Evolutionary conservation across 2,329 filamentous ascomycete species (phyloP).

Genomic region (Xylariaceae sp.): DNA sequence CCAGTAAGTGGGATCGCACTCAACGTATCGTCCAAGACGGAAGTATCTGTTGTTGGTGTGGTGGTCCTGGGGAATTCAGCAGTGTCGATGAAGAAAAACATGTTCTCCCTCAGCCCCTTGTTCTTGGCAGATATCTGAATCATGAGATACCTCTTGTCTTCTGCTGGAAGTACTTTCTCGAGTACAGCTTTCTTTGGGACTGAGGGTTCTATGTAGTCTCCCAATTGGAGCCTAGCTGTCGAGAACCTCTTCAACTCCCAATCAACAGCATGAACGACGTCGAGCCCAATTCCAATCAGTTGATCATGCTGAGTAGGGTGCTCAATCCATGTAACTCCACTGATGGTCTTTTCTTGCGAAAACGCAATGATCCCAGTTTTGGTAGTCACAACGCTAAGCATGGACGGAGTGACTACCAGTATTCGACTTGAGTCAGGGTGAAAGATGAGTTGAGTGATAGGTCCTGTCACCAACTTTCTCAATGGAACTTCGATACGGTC

Average conservation of each 20-base stretch:
- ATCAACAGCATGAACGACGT: not conserved
- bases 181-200: no score
- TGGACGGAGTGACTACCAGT: not conserved
- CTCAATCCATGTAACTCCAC: conserved; percentile 10
- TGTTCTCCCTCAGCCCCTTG: no score
- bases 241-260: not conserved
- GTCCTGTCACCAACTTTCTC: conserved; percentile 6
- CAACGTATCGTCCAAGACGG: no score
- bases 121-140: no score
- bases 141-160: conserved; percentile 11
- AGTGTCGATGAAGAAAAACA: no score
- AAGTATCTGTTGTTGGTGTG: no score
- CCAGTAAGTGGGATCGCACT: no score
- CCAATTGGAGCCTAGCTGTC: no score
- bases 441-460: conserved; percentile 14
- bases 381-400: not conserved
- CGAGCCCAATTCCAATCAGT: conserved; percentile 12
- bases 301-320: conserved; percentile 12
- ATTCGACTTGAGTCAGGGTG: not conserved
- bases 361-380: not conserved
- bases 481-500: conserved; percentile 2
- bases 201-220: no score
- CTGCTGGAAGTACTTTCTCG: conserved; percentile 9
- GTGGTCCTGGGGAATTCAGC: no score
- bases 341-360: conserved; percentile 1